Evolutionary conservation across 1,139 yeast species (phyloP), one percentile per base, ranked within the genome.

Genomic region (Hansenula lynferdii): DNA sequence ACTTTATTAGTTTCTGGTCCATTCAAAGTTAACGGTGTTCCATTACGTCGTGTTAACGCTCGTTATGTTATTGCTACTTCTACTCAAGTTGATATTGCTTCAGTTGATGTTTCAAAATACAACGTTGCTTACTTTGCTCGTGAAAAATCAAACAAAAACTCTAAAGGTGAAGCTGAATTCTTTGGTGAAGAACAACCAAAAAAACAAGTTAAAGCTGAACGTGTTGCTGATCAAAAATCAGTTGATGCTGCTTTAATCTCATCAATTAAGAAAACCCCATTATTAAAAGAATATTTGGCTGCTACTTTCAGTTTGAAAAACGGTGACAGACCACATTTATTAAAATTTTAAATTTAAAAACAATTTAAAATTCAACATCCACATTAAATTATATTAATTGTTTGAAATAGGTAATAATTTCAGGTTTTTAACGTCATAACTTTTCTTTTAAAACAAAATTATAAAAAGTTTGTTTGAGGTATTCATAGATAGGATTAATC

Each of bases 21-120:
- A 67, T 94, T 92, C 96, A 94, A 92, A 84, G 87, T 92, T 64
- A 94, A 94, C 75, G 98, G 98, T 80, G 99, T 92, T 59, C 98
- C 99, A 72, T 83, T 92, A 71, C 87, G 97, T 83, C 87, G 98
- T 82, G 97, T 92, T 57, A 92, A 92, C 73, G 83, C 97, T 62
- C 89, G 96, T 73, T 94, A 92, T 77, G 97, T 92, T 63, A 92
- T 92, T 75, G 98, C 97, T 64, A 94, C 98, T 67, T 89, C 97
- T 58, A 92, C 98, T 72, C 74, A 78, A 70, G 86, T 90, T 23
- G 25, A 23, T 23, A n/a, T 23, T n/a, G 9, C 25, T 60, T 75
- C 78, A 47, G 89, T 90, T 56, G 89, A 89, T 65, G 89, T 84
- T 56, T 77, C 90, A 63, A 92, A 92, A 76, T 92, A 85, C 83